phyloP scores from a whole-genome alignment of 2,329 filamentous ascomycete genomes.

The Keithomyces neogunnii region DNA sequence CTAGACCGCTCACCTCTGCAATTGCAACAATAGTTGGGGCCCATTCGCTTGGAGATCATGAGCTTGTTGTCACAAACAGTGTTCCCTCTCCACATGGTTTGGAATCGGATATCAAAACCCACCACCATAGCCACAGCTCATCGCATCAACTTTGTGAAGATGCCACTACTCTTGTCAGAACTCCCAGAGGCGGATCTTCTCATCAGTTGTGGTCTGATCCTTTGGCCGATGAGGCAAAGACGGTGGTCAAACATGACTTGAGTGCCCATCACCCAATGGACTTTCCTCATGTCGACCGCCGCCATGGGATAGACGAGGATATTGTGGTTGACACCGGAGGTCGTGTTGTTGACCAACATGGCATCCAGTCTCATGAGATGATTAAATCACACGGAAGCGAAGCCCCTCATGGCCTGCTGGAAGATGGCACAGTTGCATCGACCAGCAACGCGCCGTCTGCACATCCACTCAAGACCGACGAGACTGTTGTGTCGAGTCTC shows the following conservation, averaged over 20 bases:
- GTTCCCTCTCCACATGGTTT: conserved; percentile 6
- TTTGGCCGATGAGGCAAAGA: neutral
- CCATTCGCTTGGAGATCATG: conserved; percentile 8
- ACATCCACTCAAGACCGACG: conserved; percentile 4
- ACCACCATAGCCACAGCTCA: neutral
- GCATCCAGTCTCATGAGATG: conserved; percentile 5
- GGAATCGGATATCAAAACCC: conserved; percentile 3
- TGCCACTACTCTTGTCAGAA: neutral
- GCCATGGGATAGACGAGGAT: conserved; percentile 7
- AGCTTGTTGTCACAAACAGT: conserved; percentile 3
- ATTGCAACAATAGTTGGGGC: conserved; percentile 1
- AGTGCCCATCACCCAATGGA: conserved; percentile 1
- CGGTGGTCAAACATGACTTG: conserved; percentile 2
- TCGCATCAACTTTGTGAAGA: conserved; percentile 9
- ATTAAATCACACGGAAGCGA: neutral
- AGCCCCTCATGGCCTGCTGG: conserved; percentile 4
- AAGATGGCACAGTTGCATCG: conserved; percentile 2
- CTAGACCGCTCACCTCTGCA: conserved; percentile 1
- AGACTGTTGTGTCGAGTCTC: neutral
- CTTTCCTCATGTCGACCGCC: neutral
- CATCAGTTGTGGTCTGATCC: conserved; percentile 8
- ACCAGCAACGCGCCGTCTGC: neutral
- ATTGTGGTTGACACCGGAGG: neutral
- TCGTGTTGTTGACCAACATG: neutral
- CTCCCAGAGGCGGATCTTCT: neutral